Evolutionary conservation across 257 asterid genomes (phyloP), one percentile per base, ranked within the genome.

Genomic region (Salvia splendens): DNA sequence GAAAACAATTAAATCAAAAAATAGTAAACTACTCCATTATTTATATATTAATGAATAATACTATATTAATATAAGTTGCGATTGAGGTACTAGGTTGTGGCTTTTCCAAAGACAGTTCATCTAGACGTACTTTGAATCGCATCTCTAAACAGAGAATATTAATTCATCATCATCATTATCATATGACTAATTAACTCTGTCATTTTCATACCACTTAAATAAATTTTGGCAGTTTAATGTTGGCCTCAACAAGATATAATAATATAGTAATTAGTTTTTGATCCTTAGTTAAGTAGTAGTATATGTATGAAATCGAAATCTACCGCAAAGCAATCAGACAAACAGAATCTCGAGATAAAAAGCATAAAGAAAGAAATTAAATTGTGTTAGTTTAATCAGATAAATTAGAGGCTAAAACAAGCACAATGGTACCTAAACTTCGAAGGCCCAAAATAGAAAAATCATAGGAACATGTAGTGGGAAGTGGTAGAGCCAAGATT

Each of bases 61-160:
- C 30, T 42, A 61, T 24, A 69, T 65, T 62, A 62, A 5, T 35
- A 69, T 79, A 59, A 66, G 70, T 76, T 82, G 75, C 71, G 52
- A 73, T 73, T n/a, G 68, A 68, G 83, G 75, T 80, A 72, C 81
- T 71, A 71, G 80, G 80, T 76, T 76, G 45, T 81, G 67, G 76
- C 88, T 83, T 83, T 81, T 75, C 75, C 75, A 69, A 68, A 77
- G 55, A 77, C 62, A 50, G 33, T 35, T 51, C 36, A 38, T 20
- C 61, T 56, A 57, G 49, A 66, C 35, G 10, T 65, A 33, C 73
- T 70, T 66, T 71, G 67, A 33, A 71, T 74, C 74, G 66, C 74
- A 74, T 67, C 64, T 48, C 33, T 16, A 54, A 38, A 10, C 38
- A 8, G 8, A 28, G 64, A 75, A 75, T 75, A 67, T 74, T 59